Evolutionary conservation across 768 basidiomycete genomes (phyloP), one percentile per base, ranked within the genome.

Genomic region (Pleurotus citrinopileatus): DNA sequence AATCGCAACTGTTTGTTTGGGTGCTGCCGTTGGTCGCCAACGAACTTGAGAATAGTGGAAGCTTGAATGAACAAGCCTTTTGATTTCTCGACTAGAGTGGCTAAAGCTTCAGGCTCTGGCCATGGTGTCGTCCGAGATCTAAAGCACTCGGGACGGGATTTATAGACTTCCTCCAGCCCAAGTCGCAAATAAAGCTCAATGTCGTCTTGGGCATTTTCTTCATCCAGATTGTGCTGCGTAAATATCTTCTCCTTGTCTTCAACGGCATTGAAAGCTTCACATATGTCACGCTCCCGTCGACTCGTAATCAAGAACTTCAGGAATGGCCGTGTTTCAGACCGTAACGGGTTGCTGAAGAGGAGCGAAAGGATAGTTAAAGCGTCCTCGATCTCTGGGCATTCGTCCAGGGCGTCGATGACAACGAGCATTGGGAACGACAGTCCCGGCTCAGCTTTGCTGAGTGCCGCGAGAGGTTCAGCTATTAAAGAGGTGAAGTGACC

Each of bases 1-100:
- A 32, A 6, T 19, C 15, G 17, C 38, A 40, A 34, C 9, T 34
- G 9, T 40, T 20, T 46, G 4, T 60, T 44, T 22, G 63, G 52
- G n/a, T 53, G 45, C 9, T 42, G n/a, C 45, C 4, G 38, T 38
- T 10, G 63, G 62, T 60, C 56, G 19, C 59, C 57, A 32, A 69
- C 52, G 40, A 59, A 68, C 45, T 60, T 63, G 22, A 66, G 32
- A 2, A 64, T 55, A 2, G 67, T 67, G 0, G 68, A 59, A 2
- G 66, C 64, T 52, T 61, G 64, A 54, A 66, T 63, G 48, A 67
- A 68, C 27, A 63, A 61, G 2, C 63, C 64, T 0, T 58, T 58
- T 2, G 65, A 62, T 50, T 57, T 62, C 15, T 38, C 15, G 2
- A 65, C 60, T 15, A 69, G 55, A 19, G 8, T 7, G 7, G 22